Percentiles rank a stretch among this genome's conserved stretches.
These are phyloP conservation scores for Sodiomyces alkalinus DNA, from an alignment of 2,329 filamentous ascomycete genomes.

Conservation along the genomic window DNA sequence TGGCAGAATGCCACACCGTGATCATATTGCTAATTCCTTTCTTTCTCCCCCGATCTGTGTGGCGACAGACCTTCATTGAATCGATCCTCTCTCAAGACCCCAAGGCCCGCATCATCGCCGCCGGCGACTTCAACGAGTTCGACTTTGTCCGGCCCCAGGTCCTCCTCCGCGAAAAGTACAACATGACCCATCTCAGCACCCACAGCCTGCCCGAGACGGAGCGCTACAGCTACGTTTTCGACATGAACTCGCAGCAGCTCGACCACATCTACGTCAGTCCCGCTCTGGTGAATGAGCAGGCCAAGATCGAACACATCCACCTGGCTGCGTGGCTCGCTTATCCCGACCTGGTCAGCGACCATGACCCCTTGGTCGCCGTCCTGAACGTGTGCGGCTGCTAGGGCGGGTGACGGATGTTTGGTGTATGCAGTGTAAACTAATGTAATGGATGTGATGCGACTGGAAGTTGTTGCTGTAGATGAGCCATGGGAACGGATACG, in stretches of 20 bases:
- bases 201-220: slow-evolving; percentile 35
- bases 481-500: too few relatives aligned
- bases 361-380: slow-evolving; percentile 52
- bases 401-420: too few relatives aligned
- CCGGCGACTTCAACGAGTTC: slow-evolving; percentile 64
- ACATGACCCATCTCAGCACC: slow-evolving; percentile 46
- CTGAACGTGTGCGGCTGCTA: slow-evolving; percentile 40
- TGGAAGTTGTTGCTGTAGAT: too few relatives aligned
- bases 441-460: too few relatives aligned
- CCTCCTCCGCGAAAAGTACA: slow-evolving; percentile 35
- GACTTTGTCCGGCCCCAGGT: slow-evolving; percentile 43
- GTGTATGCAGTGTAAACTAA: too few relatives aligned
- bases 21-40: too few relatives aligned
- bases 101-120: slow-evolving; percentile 40
- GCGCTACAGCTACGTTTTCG: slow-evolving; percentile 57
- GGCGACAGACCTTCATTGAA: slow-evolving; percentile 41
- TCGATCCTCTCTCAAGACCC: slow-evolving; percentile 40
- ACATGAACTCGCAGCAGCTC: slow-evolving; percentile 53
- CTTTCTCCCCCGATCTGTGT: too few relatives aligned
- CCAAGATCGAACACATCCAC: slow-evolving; percentile 51
- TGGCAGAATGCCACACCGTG: slow-evolving; percentile 5
- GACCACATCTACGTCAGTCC: slow-evolving; percentile 56
- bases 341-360: slow-evolving; percentile 45
- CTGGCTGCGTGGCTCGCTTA: slow-evolving; percentile 52
- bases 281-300: slow-evolving; percentile 23